These are phyloP conservation scores for Pneumocystis canis DNA, from an alignment of 1,139 yeast genomes.

Conservation along the genomic window DNA sequence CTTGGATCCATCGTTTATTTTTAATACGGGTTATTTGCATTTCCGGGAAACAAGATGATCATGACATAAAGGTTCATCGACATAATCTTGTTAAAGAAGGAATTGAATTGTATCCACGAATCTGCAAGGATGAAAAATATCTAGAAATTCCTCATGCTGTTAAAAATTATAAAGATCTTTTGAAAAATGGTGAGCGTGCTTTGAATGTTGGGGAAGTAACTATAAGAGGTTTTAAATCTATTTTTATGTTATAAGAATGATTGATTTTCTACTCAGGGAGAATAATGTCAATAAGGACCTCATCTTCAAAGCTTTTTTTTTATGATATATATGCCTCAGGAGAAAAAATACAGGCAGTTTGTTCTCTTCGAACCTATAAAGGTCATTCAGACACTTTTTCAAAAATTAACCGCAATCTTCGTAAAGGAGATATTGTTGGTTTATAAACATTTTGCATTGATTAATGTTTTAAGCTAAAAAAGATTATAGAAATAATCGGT, in stretches of 20 bases:
- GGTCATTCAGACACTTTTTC: not conserved
- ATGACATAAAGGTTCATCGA: not conserved
- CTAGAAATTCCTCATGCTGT: not conserved
- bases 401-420: not conserved
- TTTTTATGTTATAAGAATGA: not conserved
- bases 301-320: slow-evolving; percentile 1
- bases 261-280: not conserved
- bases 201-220: not conserved
- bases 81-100: not conserved
- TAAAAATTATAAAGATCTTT: not conserved
- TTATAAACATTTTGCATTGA: not conserved
- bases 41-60: not conserved
- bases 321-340: not conserved
- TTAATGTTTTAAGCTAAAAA: not conserved
- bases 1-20: not conserved
- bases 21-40: not conserved
- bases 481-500: slow-evolving; percentile 42
- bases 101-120: not conserved
- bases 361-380: not conserved
- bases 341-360: slow-evolving; percentile 2
- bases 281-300: not conserved
- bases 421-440: not conserved
- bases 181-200: not conserved
- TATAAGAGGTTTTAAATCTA: not conserved
- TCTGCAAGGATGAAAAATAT: not conserved